Evolutionary conservation across 108 stramenopile genomes (phyloP), one percentile per base, ranked within the genome.

Genomic region (Conticribra guillardii): DNA sequence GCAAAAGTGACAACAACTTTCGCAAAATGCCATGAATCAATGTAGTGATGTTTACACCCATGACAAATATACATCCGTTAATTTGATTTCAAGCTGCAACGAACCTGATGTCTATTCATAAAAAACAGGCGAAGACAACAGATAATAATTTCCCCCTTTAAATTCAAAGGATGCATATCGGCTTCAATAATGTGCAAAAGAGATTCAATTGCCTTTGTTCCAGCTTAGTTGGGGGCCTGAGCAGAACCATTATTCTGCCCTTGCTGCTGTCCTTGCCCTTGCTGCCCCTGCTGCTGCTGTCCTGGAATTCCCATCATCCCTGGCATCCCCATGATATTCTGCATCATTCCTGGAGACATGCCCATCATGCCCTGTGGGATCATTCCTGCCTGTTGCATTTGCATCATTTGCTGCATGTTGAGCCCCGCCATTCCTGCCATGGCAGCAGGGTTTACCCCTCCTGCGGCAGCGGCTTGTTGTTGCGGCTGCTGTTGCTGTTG

Each of bases 401-500:
- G 57, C 27, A 68, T 28, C 76, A 68, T 71, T 72, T 77, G 75
- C 31, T 71, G 71, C 69, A 68, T 66, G 26, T 41, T 41, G 11
- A 41, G 37, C 11, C 37, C 37, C 55, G 54, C 28, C 51, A 52
- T 37, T 60, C 60, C 55, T 66, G 75, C 21, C 71, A 47, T 52
- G 28, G 54, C n/a, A n/a, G n/a, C n/a, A n/a, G n/a, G n/a, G 29
- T 33, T 44, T 71, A 57, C 22, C 41, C 49, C 46, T 62, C 34
- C 60, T 37, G 33, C 16, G 14, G 24, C 41, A 41, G 64, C 11
- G 7, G n/a, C 37, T 29, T 18, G 16, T 11, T 37, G 15, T n/a
- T 4, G 69, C 7, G 56, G 60, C 44, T 54, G 64, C 21, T 65
- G 64, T 21, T 34, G 64, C 64, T 41, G 71, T 33, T 66, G 64